Conservation (phyloP, 2,329 filamentous ascomycete species). For the Trichoderma asperellum region DNA sequence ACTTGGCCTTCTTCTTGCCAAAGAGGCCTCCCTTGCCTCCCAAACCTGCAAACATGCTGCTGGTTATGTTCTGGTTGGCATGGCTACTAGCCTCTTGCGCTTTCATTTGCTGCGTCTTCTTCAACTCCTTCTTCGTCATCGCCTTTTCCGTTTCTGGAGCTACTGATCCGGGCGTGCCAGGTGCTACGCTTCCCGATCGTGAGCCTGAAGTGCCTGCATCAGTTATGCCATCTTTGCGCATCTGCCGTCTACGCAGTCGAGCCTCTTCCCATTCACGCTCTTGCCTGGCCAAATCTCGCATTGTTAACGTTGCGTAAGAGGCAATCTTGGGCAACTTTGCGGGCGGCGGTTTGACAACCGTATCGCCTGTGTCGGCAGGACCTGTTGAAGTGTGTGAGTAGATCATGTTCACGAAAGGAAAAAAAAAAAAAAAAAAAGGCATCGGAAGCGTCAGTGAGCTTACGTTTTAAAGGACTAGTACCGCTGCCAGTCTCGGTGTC, state of each 20-base stretch:
- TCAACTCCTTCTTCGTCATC: constrained; percentile 83
- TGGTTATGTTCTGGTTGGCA: constrained; percentile 81
- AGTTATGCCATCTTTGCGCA: constrained; percentile 61
- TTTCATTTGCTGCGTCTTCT: constrained; percentile 75
- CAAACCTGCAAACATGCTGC: constrained; percentile 70
- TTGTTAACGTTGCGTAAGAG: constrained; percentile 54
- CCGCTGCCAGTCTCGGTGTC: constrained; percentile 52
- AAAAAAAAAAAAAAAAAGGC: too few species aligned
- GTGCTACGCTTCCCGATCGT: constrained; percentile 60
- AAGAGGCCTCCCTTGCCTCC: constrained; percentile 63
- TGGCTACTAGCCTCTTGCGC: constrained; percentile 78
- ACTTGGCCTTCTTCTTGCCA: constrained; percentile 66
- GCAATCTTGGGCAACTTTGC: constrained; percentile 54
- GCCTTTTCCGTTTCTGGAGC: constrained; percentile 69
- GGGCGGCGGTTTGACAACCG: constrained; percentile 46
- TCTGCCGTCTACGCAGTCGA: constrained; percentile 68
- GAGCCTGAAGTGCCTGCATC: constrained; percentile 54
- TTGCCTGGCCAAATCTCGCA: constrained; percentile 65
- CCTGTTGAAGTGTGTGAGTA: constrained; percentile 39
- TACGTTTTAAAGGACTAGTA: constrained; percentile 65
- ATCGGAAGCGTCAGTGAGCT: constrained; percentile 38
- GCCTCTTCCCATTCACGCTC: constrained; percentile 76
- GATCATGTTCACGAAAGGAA: not conserved
- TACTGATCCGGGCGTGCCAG: constrained; percentile 64
- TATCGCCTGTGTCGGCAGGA: constrained; percentile 42